Conservation (phyloP, 148 eudicot genomes). For the Salicornia ramosissima region DNA sequence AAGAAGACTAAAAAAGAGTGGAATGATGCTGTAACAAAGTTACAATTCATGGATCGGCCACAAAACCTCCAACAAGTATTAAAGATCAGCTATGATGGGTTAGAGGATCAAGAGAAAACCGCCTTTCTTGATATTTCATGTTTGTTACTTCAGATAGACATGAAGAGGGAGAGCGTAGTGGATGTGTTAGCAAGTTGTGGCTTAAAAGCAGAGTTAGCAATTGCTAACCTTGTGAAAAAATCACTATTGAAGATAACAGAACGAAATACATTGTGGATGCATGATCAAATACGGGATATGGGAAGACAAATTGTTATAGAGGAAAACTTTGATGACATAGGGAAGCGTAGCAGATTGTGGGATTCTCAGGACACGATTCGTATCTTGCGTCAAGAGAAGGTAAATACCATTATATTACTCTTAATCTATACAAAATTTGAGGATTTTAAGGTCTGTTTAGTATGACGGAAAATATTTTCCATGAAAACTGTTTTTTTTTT, state of each 20-base stretch:
- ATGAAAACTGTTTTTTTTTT: too few relatives aligned
- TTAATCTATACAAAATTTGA: too few relatives aligned
- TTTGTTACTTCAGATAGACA: slow-evolving; percentile 38
- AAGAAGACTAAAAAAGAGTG: slow-evolving; percentile 45
- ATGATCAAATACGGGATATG: slow-evolving; percentile 69
- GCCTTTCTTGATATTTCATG: slow-evolving; percentile 63
- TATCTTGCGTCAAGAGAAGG: slow-evolving; percentile 36
- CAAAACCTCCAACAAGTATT: slow-evolving; percentile 39
- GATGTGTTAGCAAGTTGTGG: slow-evolving; percentile 50
- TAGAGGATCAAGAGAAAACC: slow-evolving; percentile 40
- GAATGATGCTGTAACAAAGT: slow-evolving; percentile 36
- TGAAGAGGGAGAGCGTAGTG: slow-evolving; percentile 32
- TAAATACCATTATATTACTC: too few relatives aligned
- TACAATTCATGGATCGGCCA: slow-evolving; percentile 32
- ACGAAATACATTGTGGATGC: slow-evolving; percentile 47
- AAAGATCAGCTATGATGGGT: slow-evolving; percentile 45
- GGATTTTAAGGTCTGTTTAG: too few relatives aligned
- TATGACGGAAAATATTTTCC: too few relatives aligned
- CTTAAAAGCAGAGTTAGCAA: slow-evolving; percentile 39
- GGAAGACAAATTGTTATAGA: slow-evolving; percentile 56
- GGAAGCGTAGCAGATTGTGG: slow-evolving; percentile 56
- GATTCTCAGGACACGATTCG: slow-evolving; percentile 26
- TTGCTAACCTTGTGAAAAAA: slow-evolving; percentile 33
- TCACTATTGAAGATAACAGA: slow-evolving; percentile 44
- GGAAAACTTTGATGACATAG: slow-evolving; percentile 27